These are phyloP conservation scores for Bruguiera sexangula DNA, from an alignment of 345 rosid species.

Conservation along the genomic window DNA sequence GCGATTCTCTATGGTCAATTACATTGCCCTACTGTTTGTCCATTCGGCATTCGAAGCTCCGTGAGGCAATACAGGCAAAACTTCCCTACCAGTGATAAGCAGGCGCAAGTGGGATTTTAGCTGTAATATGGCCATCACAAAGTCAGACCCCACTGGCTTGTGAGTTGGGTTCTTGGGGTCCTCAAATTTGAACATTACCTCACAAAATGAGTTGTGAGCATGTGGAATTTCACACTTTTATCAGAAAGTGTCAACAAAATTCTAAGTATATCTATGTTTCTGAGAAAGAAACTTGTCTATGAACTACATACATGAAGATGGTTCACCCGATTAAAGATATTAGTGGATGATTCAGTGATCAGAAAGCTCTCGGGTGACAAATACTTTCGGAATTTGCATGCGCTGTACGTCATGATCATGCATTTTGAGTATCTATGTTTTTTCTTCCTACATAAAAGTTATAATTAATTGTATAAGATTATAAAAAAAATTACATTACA, in stretches of 20 bases:
- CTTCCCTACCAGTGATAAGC: conserved; percentile 18
- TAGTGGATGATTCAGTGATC: no score
- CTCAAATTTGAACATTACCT: conserved; percentile 12
- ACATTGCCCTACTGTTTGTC: neutral
- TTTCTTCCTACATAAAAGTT: no score
- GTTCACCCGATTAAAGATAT: no score
- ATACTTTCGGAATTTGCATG: no score
- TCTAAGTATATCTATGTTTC: neutral
- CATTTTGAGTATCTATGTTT: no score
- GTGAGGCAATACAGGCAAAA: neutral
- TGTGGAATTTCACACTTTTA: conserved; percentile 17
- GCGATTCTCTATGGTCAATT: conserved; percentile 7
- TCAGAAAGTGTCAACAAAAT: neutral
- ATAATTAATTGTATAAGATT: no score
- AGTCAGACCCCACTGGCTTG: conserved; percentile 12
- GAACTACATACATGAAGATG: no score
- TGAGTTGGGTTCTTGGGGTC: no score
- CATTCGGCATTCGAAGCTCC: neutral
- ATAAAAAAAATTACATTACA: no score
- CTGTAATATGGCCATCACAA: conserved; percentile 22
- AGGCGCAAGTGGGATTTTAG: conserved; percentile 35
- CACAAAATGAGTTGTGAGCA: conserved; percentile 28
- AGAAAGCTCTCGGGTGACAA: no score
- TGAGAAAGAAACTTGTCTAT: neutral
- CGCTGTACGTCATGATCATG: no score